phyloP scores from a whole-genome alignment of 2,329 filamentous ascomycete genomes.

The Aspergillus sp. region DNA sequence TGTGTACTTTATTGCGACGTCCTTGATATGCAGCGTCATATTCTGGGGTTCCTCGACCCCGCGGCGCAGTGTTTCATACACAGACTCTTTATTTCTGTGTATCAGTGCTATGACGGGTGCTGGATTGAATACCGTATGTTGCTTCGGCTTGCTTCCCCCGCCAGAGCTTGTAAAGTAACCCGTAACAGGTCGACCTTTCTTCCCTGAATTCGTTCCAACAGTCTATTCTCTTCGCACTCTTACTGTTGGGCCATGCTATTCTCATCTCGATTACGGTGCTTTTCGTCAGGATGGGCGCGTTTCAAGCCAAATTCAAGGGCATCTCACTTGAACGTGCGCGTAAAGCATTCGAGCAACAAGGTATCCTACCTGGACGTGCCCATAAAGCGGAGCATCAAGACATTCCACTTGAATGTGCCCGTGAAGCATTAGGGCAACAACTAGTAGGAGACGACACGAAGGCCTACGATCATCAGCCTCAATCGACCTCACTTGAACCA shows the following conservation, averaged over 20 bases:
- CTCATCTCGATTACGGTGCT: conserved; percentile 68
- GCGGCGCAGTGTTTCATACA: conserved; percentile 57
- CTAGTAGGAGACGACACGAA: neutral
- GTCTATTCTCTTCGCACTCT: conserved; percentile 63
- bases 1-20: conserved; percentile 63
- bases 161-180: conserved; percentile 4
- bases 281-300: conserved; percentile 60
- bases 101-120: conserved; percentile 68
- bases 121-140: conserved; percentile 63
- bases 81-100: conserved; percentile 67
- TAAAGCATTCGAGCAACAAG: conserved; percentile 17
- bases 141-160: neutral
- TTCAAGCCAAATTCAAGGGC: conserved; percentile 61
- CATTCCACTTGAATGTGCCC: conserved; percentile 46
- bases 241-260: conserved; percentile 67
- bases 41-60: conserved; percentile 60
- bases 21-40: conserved; percentile 59
- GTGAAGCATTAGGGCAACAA: conserved; percentile 9
- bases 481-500: neutral
- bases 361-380: conserved; percentile 48
- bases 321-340: conserved; percentile 47
- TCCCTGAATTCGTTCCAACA: conserved; percentile 69
- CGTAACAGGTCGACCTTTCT: conserved; percentile 51
- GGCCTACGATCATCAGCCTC: no score
- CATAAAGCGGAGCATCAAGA: conserved; percentile 3